These are phyloP conservation scores for Daldinia concentrica DNA, from an alignment of 495 filamentous ascomycete species.

Conservation along the genomic window DNA sequence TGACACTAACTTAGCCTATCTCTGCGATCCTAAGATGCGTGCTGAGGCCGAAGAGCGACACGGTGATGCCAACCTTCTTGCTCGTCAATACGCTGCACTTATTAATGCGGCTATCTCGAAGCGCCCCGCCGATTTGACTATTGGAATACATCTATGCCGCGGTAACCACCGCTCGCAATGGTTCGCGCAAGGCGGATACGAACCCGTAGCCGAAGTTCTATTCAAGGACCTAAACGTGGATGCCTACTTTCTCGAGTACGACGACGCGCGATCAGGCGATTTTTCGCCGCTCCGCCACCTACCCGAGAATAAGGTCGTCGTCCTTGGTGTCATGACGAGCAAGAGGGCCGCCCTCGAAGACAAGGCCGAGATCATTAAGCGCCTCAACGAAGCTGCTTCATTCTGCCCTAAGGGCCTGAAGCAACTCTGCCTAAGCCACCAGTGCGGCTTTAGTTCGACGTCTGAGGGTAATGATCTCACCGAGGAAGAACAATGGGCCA, in stretches of 20 bases:
- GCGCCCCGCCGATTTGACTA: conserved; percentile 67
- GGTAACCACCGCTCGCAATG: conserved; percentile 67
- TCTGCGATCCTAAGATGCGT: conserved; percentile 72
- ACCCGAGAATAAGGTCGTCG: conserved; percentile 71
- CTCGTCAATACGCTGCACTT: conserved; percentile 68
- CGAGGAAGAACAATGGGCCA: conserved; percentile 67
- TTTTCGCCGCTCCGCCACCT: conserved; percentile 71
- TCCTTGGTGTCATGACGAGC: conserved; percentile 72
- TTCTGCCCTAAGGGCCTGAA: conserved; percentile 67
- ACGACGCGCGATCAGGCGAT: conserved; percentile 71
- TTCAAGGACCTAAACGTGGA: conserved; percentile 71
- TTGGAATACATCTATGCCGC: conserved; percentile 72
- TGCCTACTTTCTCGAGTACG: conserved; percentile 76
- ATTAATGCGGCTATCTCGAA: conserved; percentile 69
- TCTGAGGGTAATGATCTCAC: conserved; percentile 68
- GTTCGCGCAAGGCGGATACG: conserved; percentile 75
- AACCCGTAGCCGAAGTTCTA: conserved; percentile 71
- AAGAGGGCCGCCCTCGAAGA: conserved; percentile 71
- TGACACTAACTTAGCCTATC: conserved; percentile 72
- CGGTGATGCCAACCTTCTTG: conserved; percentile 64
- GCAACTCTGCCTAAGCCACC: conserved; percentile 70
- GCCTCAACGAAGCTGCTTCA: conserved; percentile 67
- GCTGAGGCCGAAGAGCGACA: conserved; percentile 67
- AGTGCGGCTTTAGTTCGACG: conserved; percentile 75
- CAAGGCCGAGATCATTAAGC: conserved; percentile 66